Conservation (phyloP, 345 rosid species). For the Corchorus capsularis region DNA sequence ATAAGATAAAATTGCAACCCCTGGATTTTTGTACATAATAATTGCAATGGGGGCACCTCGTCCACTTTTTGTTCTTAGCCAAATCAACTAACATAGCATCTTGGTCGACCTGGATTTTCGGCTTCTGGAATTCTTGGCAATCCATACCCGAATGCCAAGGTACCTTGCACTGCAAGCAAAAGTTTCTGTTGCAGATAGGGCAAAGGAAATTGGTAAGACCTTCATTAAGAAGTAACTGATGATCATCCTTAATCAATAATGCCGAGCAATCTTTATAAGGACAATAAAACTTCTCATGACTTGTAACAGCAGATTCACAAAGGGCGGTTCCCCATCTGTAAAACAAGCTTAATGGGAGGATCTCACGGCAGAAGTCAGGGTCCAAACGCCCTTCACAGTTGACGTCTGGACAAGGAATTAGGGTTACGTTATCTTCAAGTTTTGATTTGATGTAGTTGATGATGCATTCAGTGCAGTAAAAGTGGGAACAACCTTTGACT, state of each 20-base stretch:
- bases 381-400: slow-evolving; percentile 41
- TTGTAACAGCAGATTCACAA: neutral
- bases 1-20: neutral
- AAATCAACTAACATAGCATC: neutral
- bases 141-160: slow-evolving; percentile 50
- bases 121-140: slow-evolving; percentile 40
- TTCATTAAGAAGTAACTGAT: slow-evolving; percentile 6
- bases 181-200: slow-evolving; percentile 41
- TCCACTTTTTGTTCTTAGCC: slow-evolving; percentile 9
- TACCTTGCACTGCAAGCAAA: slow-evolving; percentile 50
- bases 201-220: slow-evolving; percentile 34
- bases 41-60: slow-evolving; percentile 7
- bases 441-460: slow-evolving; percentile 38
- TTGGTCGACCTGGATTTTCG: slow-evolving; percentile 13
- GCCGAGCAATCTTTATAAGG: slow-evolving; percentile 50
- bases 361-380: slow-evolving; percentile 36
- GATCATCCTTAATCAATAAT: slow-evolving; percentile 47
- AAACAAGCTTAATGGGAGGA: slow-evolving; percentile 23
- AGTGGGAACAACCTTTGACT: slow-evolving; percentile 43
- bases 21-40: neutral
- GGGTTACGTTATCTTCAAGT: slow-evolving; percentile 36
- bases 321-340: slow-evolving; percentile 51
- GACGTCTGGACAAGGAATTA: slow-evolving; percentile 39
- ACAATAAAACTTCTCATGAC: slow-evolving; percentile 38
- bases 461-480: slow-evolving; percentile 44